Conservation (phyloP, 352 stramenopile genomes). For the Pythium oligandrum region DNA sequence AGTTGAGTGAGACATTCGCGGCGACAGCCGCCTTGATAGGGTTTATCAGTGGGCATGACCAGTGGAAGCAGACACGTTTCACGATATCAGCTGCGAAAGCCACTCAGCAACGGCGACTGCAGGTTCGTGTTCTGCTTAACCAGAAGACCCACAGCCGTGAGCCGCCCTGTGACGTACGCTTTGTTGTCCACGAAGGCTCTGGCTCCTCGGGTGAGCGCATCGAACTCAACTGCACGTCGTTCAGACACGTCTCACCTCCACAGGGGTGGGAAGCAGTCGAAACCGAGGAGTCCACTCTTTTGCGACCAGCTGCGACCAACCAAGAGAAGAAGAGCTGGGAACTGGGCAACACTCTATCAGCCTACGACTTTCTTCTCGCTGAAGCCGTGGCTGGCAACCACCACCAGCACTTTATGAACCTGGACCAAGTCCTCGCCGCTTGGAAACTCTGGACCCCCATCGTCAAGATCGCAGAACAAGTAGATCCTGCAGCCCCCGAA, state of each 20-base stretch:
- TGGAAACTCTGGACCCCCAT: constrained; percentile 66
- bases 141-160: neutral
- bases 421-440: constrained; percentile 56
- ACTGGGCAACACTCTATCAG: constrained; percentile 8
- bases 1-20: neutral
- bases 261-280: constrained; percentile 2
- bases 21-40: constrained; percentile 11
- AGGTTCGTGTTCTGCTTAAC: neutral
- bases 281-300: neutral
- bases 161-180: constrained; percentile 7
- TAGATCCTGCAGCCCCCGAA: neutral
- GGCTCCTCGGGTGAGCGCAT: constrained; percentile 4
- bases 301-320: neutral
- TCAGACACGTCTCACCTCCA: constrained; percentile 2
- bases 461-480: constrained; percentile 5
- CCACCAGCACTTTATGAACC: constrained; percentile 18
- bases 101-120: constrained; percentile 1
- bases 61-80: constrained; percentile 35
- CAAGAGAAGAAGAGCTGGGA: neutral
- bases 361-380: constrained; percentile 13
- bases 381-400: constrained; percentile 6
- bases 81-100: constrained; percentile 32
- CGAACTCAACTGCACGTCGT: constrained; percentile 4
- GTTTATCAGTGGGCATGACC: constrained; percentile 1
- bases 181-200: constrained; percentile 12